Conservation (phyloP, 169 alveolate species). For the Eimeria sp. region DNA sequence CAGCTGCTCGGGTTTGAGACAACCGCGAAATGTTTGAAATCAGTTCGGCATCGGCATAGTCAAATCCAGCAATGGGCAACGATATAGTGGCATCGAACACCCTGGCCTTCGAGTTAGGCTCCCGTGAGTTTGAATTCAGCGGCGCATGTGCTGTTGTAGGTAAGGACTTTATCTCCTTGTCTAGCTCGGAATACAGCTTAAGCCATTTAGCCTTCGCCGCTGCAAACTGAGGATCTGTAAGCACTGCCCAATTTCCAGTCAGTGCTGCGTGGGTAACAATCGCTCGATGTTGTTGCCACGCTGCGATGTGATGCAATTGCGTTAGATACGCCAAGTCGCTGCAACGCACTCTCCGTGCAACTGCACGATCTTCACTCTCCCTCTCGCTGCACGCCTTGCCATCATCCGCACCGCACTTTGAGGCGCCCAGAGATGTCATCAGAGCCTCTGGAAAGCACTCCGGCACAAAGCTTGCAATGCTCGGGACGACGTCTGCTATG, state of each 20-base stretch:
- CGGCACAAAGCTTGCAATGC: constrained; percentile 71
- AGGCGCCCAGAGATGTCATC: background rate
- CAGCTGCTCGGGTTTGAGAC: background rate
- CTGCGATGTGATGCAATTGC: constrained; percentile 76
- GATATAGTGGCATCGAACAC: background rate
- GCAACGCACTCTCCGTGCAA: constrained; percentile 68
- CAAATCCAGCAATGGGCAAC: constrained; percentile 25
- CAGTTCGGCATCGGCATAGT: constrained; percentile 35
- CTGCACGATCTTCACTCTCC: background rate
- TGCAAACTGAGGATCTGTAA: constrained; percentile 64
- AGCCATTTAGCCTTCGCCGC: constrained; percentile 38
- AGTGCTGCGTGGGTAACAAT: constrained; percentile 40
- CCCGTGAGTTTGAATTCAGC: background rate
- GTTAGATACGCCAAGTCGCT: constrained; percentile 63
- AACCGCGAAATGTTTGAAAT: background rate
- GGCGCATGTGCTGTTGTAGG: constrained; percentile 57
- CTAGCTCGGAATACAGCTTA: constrained; percentile 47
- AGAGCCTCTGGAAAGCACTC: constrained; percentile 40
- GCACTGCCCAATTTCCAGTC: constrained; percentile 62
- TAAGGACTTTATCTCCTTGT: constrained; percentile 57
- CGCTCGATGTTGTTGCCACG: constrained; percentile 82
- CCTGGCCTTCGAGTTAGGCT: background rate
- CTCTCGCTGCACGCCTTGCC: constrained; percentile 21
- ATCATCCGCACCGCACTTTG: constrained; percentile 2
- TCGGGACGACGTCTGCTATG: constrained; percentile 76